Conservation (phyloP, 1,284 basidiomycete genomes). For the Leccinum angustisporum region DNA sequence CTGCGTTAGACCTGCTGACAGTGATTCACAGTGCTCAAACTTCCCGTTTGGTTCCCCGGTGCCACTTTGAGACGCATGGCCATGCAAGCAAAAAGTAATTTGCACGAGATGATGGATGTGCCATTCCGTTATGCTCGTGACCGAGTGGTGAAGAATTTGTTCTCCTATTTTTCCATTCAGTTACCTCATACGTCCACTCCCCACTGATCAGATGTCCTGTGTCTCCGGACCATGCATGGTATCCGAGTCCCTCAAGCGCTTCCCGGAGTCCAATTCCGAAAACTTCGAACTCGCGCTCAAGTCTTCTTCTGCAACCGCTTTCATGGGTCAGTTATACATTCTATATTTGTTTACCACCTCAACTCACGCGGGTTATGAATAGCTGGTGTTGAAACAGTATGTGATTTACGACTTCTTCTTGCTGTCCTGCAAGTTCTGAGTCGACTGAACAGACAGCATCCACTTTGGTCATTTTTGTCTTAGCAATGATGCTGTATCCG, state of each 20-base stretch:
- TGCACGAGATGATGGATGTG: constrained; percentile 31
- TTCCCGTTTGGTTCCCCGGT: constrained; percentile 32
- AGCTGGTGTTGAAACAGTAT: constrained; percentile 35
- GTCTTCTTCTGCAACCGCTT: constrained; percentile 33
- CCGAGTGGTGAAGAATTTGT: constrained; percentile 21
- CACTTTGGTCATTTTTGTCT: constrained; percentile 34
- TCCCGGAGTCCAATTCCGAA: constrained; percentile 16
- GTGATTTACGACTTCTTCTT: not conserved
- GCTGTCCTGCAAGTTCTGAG: constrained; percentile 1
- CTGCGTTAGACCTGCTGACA: constrained; percentile 14
- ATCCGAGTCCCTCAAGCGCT: constrained; percentile 32
- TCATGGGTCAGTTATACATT: constrained; percentile 28
- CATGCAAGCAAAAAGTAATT: constrained; percentile 29
- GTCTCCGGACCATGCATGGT: constrained; percentile 31
- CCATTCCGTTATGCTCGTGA: constrained; percentile 33
- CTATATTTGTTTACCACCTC: not conserved
- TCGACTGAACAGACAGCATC: constrained; percentile 28
- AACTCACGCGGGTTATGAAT: constrained; percentile 8
- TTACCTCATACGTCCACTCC: not conserved
- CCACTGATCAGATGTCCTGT: constrained; percentile 14
- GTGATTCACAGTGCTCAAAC: constrained; percentile 27
- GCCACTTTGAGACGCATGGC: constrained; percentile 33
- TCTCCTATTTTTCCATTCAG: not conserved
- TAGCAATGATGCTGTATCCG: constrained; percentile 41
- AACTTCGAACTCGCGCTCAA: constrained; percentile 31